Evolutionary conservation across 768 basidiomycete genomes (phyloP), one percentile per base, ranked within the genome.

Genomic region (Phaeotremella fagi): DNA sequence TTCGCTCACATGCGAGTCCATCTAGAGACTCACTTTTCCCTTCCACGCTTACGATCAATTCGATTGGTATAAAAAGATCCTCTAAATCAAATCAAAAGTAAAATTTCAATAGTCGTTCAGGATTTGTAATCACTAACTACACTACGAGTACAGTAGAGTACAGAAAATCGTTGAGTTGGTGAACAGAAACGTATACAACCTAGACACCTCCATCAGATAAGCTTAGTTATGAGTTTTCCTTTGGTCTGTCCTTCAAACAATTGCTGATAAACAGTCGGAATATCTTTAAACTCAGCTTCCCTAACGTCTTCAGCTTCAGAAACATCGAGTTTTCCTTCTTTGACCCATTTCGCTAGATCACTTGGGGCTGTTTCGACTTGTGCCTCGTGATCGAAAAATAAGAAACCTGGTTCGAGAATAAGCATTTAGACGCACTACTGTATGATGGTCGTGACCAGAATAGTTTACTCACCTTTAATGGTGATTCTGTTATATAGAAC

Each of bases 141-240:
- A n/a, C n/a, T n/a, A n/a, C n/a, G n/a, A n/a, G n/a, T n/a, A n/a
- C n/a, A n/a, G n/a, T n/a, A n/a, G n/a, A n/a, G n/a, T n/a, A n/a
- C n/a, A n/a, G n/a, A n/a, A n/a, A n/a, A n/a, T n/a, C n/a, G n/a
- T n/a, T n/a, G n/a, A n/a, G n/a, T n/a, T n/a, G n/a, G n/a, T n/a
- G n/a, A n/a, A n/a, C n/a, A n/a, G n/a, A n/a, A n/a, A n/a, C n/a
- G n/a, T n/a, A n/a, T n/a, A n/a, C n/a, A n/a, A n/a, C n/a, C n/a
- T n/a, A n/a, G n/a, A n/a, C n/a, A n/a, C n/a, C n/a, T n/a, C 16
- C 31, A 33, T 33, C 31, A 61, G 5, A 62, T 53, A 22, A 71
- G 48, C 50, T 63, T 57, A 23, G 69, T 66, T 25, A 71, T 51
- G 11, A 71, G 45, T 44, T 68, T 71, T 15, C 69, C 69, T 46